Conservation (phyloP, 495 filamentous ascomycete genomes). For the Parathielavia appendiculata region DNA sequence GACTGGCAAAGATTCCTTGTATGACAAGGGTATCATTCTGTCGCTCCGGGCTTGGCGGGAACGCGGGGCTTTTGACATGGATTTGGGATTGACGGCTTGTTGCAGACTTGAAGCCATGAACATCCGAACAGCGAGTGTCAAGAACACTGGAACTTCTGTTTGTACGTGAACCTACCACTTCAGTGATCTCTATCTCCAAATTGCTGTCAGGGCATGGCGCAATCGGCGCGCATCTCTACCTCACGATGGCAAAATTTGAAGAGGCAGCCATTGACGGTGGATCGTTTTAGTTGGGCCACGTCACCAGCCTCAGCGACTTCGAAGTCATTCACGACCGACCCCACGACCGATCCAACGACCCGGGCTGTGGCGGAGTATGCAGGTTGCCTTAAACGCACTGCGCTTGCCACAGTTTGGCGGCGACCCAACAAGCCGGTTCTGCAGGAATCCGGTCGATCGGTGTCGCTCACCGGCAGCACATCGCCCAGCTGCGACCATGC, state of each 20-base stretch:
- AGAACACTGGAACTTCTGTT: too few species aligned
- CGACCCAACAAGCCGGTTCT: slow-evolving; percentile 7
- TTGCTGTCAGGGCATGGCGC: neutral
- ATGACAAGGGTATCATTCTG: slow-evolving; percentile 32
- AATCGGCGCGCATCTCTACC: slow-evolving; percentile 9
- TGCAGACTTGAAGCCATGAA: neutral
- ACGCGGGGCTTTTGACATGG: slow-evolving; percentile 30
- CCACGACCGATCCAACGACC: slow-evolving; percentile 15
- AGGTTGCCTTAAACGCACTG: slow-evolving; percentile 1
- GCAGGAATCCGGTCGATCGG: slow-evolving; percentile 10
- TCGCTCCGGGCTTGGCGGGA: slow-evolving; percentile 30
- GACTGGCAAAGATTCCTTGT: slow-evolving; percentile 31
- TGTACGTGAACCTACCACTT: too few species aligned
- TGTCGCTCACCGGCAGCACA: slow-evolving; percentile 9
- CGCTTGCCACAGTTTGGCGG: slow-evolving; percentile 7
- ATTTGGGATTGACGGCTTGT: too few species aligned
- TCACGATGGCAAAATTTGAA: slow-evolving; percentile 18
- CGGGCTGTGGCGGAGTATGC: slow-evolving; percentile 30
- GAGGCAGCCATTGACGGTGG: slow-evolving; percentile 16
- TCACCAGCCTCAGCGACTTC: slow-evolving; percentile 28
- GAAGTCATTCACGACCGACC: neutral
- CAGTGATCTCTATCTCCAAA: too few species aligned
- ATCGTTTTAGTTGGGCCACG: slow-evolving; percentile 22
- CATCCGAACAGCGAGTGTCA: too few species aligned
- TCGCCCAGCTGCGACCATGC: neutral